phyloP scores from a whole-genome alignment of 495 filamentous ascomycete species.

The Letharia lupina region DNA sequence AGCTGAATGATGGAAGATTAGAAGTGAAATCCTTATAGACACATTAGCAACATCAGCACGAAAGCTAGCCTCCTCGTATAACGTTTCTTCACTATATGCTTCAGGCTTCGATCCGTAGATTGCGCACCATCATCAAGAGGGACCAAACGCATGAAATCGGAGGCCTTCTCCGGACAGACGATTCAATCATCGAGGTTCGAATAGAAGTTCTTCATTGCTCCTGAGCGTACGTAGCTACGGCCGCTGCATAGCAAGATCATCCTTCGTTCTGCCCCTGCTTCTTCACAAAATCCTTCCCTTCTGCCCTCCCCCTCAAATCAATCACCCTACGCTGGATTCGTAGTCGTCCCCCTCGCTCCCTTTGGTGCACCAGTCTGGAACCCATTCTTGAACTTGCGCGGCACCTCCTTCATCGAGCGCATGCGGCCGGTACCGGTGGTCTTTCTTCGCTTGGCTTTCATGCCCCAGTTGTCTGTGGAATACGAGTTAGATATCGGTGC shows the following conservation, averaged over 20 bases:
- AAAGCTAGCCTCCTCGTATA: neutral
- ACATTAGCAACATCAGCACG: neutral
- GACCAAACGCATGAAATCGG: neutral
- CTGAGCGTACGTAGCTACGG: neutral
- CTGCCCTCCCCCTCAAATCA: neutral
- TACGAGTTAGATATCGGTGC: neutral
- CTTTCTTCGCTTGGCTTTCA: constrained; percentile 99
- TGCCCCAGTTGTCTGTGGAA: constrained; percentile 86
- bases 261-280: neutral
- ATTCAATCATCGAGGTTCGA: neutral
- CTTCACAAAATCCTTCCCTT: neutral
- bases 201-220: neutral
- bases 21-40: neutral
- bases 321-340: constrained; percentile 27
- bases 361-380: constrained; percentile 88
- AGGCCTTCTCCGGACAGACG: neutral
- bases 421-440: constrained; percentile 92
- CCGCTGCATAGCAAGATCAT: neutral
- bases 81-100: neutral
- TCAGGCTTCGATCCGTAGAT: neutral
- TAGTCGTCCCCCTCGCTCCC: constrained; percentile 55
- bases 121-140: neutral
- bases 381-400: constrained; percentile 89
- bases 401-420: constrained; percentile 80
- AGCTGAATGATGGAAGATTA: neutral